phyloP scores from a whole-genome alignment of 257 asterid genomes.

The Penstemon davidsonii region DNA sequence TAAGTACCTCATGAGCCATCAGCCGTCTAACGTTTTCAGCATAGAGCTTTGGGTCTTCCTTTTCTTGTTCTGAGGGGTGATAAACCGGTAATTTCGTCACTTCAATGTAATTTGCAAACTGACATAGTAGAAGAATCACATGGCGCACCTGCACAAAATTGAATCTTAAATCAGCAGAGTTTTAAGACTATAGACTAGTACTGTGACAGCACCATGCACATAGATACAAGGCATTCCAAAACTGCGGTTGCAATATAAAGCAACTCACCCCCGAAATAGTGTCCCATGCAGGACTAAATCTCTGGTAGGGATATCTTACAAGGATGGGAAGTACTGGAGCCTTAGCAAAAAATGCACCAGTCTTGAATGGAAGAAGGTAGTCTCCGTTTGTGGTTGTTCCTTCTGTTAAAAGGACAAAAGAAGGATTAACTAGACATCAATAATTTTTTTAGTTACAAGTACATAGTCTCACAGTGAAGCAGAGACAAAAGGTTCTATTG shows the following conservation, averaged over 20 bases:
- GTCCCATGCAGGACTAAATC: constrained; percentile 99
- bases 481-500: neutral
- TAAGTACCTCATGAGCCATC: constrained; percentile 85
- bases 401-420: constrained; percentile 49
- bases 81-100: constrained; percentile 75
- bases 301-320: constrained; percentile 84
- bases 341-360: constrained; percentile 88
- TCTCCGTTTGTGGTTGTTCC: constrained; percentile 98
- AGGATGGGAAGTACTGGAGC: constrained; percentile 91
- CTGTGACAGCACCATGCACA: constrained; percentile 14
- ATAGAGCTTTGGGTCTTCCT: constrained; percentile 80
- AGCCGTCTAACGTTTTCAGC: constrained; percentile 82
- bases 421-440: constrained; percentile 7
- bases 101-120: constrained; percentile 74
- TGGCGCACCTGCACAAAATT: constrained; percentile 68
- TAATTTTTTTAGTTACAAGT: neutral
- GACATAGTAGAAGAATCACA: constrained; percentile 84
- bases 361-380: constrained; percentile 92
- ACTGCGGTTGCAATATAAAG: constrained; percentile 9
- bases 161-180: constrained; percentile 42
- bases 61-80: constrained; percentile 85
- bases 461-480: neutral
- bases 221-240: constrained; percentile 5
- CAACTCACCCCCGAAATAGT: constrained; percentile 89
- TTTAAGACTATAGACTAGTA: constrained; percentile 37